Conservation (phyloP, 2,329 filamentous ascomycete species). For the Aspergillus oerlinghausenensis region DNA sequence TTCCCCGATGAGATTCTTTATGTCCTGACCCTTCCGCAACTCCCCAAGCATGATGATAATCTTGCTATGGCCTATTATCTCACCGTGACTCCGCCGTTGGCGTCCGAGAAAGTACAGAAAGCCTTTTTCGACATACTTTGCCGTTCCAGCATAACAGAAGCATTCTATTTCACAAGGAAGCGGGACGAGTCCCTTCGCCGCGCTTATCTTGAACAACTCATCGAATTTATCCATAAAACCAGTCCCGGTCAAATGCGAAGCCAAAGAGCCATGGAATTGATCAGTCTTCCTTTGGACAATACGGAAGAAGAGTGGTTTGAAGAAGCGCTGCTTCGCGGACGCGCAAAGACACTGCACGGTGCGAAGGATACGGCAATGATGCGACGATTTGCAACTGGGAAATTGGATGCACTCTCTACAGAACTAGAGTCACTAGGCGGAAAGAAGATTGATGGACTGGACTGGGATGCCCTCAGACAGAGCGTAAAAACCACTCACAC, state of each 20-base stretch:
- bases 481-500: slow-evolving; percentile 28
- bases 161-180: slow-evolving; percentile 67
- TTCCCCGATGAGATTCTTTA: slow-evolving; percentile 79
- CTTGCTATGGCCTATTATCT: slow-evolving; percentile 76
- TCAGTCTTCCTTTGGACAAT: slow-evolving; percentile 66
- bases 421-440: slow-evolving; percentile 39
- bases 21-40: slow-evolving; percentile 57
- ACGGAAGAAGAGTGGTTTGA: slow-evolving; percentile 72
- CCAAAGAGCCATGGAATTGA: slow-evolving; percentile 61
- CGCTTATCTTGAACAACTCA: slow-evolving; percentile 62
- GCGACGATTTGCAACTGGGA: slow-evolving; percentile 65
- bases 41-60: slow-evolving; percentile 55
- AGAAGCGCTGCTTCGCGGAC: slow-evolving; percentile 60
- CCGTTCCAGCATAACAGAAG: slow-evolving; percentile 63
- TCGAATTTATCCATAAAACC: slow-evolving; percentile 53
- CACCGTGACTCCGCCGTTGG: slow-evolving; percentile 68
- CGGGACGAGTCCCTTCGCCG: slow-evolving; percentile 59
- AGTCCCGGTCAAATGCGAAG: slow-evolving; percentile 40
- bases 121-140: slow-evolving; percentile 67
- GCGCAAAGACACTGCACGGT: slow-evolving; percentile 59
- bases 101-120: slow-evolving; percentile 56
- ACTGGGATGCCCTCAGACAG: slow-evolving; percentile 47
- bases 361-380: slow-evolving; percentile 71
- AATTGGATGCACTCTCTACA: slow-evolving; percentile 29
- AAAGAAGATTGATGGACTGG: slow-evolving; percentile 46